phyloP scores from a whole-genome alignment of 164 flowering plant genomes.

The Umbilicus rupestris region DNA sequence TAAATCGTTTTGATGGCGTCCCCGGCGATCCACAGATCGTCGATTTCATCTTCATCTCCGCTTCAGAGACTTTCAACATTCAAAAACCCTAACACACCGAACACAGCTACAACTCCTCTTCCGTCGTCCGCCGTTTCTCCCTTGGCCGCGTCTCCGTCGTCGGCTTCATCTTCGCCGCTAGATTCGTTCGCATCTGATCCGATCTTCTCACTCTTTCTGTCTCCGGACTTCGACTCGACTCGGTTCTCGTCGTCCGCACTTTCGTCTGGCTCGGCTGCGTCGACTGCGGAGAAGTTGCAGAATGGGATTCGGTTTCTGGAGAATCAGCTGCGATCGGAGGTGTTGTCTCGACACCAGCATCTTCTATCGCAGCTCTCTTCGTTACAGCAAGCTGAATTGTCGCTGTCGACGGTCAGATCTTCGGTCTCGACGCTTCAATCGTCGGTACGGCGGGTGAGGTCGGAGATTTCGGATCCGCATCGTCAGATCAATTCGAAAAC shows the following conservation, averaged over 20 bases:
- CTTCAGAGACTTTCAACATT: slow-evolving; percentile 61
- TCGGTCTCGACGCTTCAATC: slow-evolving; percentile 68
- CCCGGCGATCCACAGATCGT: slow-evolving; percentile 23
- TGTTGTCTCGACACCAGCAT: slow-evolving; percentile 60
- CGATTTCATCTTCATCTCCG: slow-evolving; percentile 29
- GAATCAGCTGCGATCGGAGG: slow-evolving; percentile 71
- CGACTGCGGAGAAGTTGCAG: slow-evolving; percentile 81
- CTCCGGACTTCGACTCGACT: slow-evolving; percentile 66
- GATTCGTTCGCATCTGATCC: slow-evolving; percentile 70
- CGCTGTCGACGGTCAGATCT: slow-evolving; percentile 71
- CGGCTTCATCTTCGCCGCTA: slow-evolving; percentile 26
- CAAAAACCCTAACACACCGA: slow-evolving; percentile 29
- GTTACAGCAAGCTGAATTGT: slow-evolving; percentile 50
- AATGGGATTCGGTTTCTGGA: slow-evolving; percentile 73
- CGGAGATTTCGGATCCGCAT: slow-evolving; percentile 80
- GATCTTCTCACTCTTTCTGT: slow-evolving; percentile 79
- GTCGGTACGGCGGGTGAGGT: slow-evolving; percentile 56
- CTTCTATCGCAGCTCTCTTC: slow-evolving; percentile 78
- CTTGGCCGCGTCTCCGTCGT: slow-evolving; percentile 6
- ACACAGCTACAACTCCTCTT: slow-evolving; percentile 20
- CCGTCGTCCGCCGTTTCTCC: slow-evolving; percentile 11
- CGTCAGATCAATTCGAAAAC: slow-evolving; percentile 42
- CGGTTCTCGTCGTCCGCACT: slow-evolving; percentile 91
- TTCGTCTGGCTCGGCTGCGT: slow-evolving; percentile 84
- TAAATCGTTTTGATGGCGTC: slow-evolving; percentile 14